Evolutionary conservation across 108 stramenopile genomes (phyloP).

Genomic region (Pinguiococcus pyrenoidosus): DNA sequence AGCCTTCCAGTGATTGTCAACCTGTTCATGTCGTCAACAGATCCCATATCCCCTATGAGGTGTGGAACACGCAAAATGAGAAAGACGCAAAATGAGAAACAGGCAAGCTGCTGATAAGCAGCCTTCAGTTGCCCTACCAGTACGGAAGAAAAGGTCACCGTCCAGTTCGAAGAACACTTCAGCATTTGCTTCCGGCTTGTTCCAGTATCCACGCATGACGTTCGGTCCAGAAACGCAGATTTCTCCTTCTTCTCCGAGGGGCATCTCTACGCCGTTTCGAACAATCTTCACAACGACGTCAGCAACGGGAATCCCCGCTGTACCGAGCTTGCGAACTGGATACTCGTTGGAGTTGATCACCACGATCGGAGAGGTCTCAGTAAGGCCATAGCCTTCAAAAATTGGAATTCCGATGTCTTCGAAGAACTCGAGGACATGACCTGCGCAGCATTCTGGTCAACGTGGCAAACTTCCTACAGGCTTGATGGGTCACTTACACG

Average conservation of each 20-base stretch:
- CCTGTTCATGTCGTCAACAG: constrained; percentile 7
- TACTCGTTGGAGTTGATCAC: constrained; percentile 53
- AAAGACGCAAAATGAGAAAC: background rate
- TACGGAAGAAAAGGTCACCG: constrained; percentile 13
- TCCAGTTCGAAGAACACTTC: constrained; percentile 60
- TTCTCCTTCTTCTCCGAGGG: constrained; percentile 65
- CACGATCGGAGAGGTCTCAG: constrained; percentile 77
- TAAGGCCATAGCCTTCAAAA: constrained; percentile 80
- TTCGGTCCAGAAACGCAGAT: constrained; percentile 51
- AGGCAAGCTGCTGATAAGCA: background rate
- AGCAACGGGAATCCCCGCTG: constrained; percentile 55
- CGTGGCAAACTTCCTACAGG: constrained; percentile 56
- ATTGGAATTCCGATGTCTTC: constrained; percentile 73
- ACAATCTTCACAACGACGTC: constrained; percentile 59
- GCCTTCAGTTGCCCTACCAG: background rate
- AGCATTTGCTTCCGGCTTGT: constrained; percentile 68
- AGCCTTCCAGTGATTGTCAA: constrained; percentile 30
- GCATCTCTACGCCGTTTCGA: constrained; percentile 45
- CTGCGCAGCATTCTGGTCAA: too few relatives aligned
- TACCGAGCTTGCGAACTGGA: constrained; percentile 39
- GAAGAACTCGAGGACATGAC: constrained; percentile 78
- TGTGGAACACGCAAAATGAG: too few relatives aligned
- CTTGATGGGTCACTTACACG: too few relatives aligned
- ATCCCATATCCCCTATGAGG: constrained; percentile 22
- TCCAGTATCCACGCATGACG: constrained; percentile 84